Conservation (phyloP, 257 asterid genomes). For the Gardenia jasminoides region DNA sequence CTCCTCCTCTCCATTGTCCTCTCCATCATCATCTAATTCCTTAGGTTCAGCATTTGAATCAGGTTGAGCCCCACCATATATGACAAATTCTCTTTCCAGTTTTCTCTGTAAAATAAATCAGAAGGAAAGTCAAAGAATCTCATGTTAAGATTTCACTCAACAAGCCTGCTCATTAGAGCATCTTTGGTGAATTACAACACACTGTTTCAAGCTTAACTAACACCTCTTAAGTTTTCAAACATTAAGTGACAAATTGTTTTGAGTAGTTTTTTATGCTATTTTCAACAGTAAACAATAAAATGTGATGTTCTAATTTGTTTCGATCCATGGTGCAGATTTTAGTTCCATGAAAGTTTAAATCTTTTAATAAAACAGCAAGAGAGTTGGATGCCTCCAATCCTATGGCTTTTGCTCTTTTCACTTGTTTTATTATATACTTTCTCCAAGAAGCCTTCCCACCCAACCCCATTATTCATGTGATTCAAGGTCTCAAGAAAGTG, state of each 20-base stretch:
- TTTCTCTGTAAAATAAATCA: constrained; percentile 55
- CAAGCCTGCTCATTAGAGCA: neutral
- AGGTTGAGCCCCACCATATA: constrained; percentile 65
- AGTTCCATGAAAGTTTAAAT: neutral
- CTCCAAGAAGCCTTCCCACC: neutral
- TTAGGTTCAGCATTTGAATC: constrained; percentile 38
- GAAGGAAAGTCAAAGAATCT: neutral
- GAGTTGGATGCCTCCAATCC: neutral
- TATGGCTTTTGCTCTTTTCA: neutral
- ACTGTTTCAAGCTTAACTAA: constrained; percentile 9
- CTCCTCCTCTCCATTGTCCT: constrained; percentile 53
- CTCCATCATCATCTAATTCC: constrained; percentile 42
- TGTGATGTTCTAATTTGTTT: too few species aligned
- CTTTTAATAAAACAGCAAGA: neutral
- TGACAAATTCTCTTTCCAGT: constrained; percentile 65
- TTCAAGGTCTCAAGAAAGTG: too few species aligned
- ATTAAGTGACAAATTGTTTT: neutral
- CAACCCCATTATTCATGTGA: neutral
- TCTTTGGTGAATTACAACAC: neutral
- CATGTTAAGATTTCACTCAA: neutral
- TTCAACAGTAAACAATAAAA: too few species aligned
- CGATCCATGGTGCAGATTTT: neutral
- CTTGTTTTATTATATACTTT: too few species aligned
- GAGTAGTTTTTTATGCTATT: too few species aligned
- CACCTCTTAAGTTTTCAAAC: constrained; percentile 1